Conservation (phyloP, 2,329 filamentous ascomycete genomes). For the Neofusicoccum umdonicola region DNA sequence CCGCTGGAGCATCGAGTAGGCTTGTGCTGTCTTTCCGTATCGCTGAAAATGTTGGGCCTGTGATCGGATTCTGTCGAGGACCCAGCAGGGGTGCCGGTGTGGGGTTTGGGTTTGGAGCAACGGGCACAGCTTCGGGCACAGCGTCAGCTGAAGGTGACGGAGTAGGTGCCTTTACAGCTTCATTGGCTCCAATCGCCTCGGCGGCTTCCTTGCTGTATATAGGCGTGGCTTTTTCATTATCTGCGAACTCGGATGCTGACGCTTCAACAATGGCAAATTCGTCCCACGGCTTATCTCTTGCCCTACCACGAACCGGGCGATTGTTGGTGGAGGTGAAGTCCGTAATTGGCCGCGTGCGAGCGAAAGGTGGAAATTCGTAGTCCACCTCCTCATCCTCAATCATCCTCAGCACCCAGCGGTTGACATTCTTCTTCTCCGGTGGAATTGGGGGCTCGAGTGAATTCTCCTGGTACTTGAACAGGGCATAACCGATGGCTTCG, state of each 20-base stretch:
- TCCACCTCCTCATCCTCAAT: conserved; percentile 82
- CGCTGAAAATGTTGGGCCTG: conserved; percentile 47
- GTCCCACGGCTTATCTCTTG: conserved; percentile 74
- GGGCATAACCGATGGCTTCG: conserved; percentile 75
- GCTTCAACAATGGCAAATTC: conserved; percentile 79
- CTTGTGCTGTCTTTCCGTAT: conserved; percentile 46
- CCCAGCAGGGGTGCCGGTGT: conserved; percentile 20
- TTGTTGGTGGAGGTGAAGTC: conserved; percentile 80
- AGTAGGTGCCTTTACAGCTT: conserved; percentile 19
- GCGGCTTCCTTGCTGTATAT: conserved; percentile 59
- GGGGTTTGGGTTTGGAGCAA: conserved; percentile 21
- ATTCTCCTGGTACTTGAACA: conserved; percentile 77
- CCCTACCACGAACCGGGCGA: conserved; percentile 60
- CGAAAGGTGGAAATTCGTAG: conserved; percentile 77
- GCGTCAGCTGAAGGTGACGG: conserved; percentile 31
- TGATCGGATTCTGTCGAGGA: conserved; percentile 52
- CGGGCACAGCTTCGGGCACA: conserved; percentile 26
- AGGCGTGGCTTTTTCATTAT: conserved; percentile 68
- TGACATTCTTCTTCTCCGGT: conserved; percentile 68
- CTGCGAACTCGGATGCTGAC: conserved; percentile 63
- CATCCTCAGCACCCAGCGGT: conserved; percentile 80
- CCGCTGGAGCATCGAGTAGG: conserved; percentile 44
- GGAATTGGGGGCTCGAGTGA: conserved; percentile 67
- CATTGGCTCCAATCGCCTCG: conserved; percentile 10
- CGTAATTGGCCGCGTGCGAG: conserved; percentile 69